Evolutionary conservation across 345 rosid genomes (phyloP).

Genomic region (Bruguiera gymnorhiza): DNA sequence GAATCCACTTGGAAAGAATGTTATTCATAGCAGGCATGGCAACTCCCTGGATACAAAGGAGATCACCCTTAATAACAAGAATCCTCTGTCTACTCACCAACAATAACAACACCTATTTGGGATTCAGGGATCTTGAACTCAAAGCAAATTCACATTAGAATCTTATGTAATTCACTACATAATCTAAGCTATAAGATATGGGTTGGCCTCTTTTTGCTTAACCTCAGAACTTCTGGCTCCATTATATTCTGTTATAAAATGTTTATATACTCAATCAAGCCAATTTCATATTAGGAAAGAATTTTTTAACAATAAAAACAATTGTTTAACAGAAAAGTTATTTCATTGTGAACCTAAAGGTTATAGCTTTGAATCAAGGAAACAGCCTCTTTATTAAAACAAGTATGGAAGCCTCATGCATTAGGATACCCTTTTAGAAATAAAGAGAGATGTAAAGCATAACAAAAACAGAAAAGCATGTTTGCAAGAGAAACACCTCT

Average conservation of each 20-base stretch:
- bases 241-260: too few species aligned
- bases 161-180: neutral
- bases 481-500: constrained; percentile 57
- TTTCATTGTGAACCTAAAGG: too few species aligned
- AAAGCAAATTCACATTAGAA: neutral
- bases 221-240: too few species aligned
- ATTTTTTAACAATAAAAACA: too few species aligned
- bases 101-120: constrained; percentile 7
- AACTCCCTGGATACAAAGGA: constrained; percentile 67
- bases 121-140: constrained; percentile 1
- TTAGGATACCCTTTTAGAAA: neutral
- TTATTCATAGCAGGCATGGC: constrained; percentile 99
- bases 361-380: too few species aligned
- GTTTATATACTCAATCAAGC: too few species aligned
- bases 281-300: too few species aligned
- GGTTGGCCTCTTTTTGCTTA: too few species aligned
- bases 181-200: too few species aligned
- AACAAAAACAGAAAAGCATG: constrained; percentile 6
- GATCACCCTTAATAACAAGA: constrained; percentile 26
- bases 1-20: constrained; percentile 94
- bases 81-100: constrained; percentile 7
- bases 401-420: too few species aligned
- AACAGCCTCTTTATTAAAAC: too few species aligned
- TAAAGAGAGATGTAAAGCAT: neutral
- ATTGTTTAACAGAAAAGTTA: too few species aligned